phyloP scores from a whole-genome alignment of 495 filamentous ascomycete species.

The Xylaria intraflava region DNA sequence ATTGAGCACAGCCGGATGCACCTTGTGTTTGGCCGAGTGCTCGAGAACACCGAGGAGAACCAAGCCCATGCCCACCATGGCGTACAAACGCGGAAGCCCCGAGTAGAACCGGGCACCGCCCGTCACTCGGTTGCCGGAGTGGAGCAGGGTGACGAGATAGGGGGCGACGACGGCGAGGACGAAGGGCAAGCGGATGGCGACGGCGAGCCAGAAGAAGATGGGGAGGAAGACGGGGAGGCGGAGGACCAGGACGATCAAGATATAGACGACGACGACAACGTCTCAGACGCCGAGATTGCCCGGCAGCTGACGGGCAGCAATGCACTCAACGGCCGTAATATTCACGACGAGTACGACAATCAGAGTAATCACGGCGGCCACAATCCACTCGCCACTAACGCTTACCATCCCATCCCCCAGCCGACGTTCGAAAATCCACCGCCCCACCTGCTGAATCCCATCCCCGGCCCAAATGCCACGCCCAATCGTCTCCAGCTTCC shows the following conservation, averaged over 20 bases:
- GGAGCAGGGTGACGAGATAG: not conserved
- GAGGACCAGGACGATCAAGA: slow-evolving; percentile 6
- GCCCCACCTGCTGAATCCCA: not conserved
- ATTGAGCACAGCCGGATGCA: slow-evolving; percentile 4
- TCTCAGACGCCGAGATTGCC: slow-evolving; percentile 10
- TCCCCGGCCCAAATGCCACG: not conserved
- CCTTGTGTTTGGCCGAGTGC: slow-evolving; percentile 7
- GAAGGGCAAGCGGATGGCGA: not conserved
- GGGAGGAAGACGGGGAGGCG: not conserved
- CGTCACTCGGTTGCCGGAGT: not conserved
- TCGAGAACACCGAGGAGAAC: not conserved
- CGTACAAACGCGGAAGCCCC: slow-evolving; percentile 1
- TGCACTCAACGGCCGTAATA: not conserved
- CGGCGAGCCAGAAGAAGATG: not conserved
- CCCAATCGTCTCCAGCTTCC: not conserved
- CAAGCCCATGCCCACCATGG: slow-evolving; percentile 2
- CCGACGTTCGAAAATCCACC: not conserved
- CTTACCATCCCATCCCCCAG: not conserved
- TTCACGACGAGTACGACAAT: not conserved
- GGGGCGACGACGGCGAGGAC: not conserved
- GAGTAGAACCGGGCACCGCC: not conserved
- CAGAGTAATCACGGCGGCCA: not conserved
- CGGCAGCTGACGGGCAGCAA: slow-evolving; percentile 3
- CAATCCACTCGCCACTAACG: not conserved
- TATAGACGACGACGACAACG: slow-evolving; percentile 6